Percentiles rank a stretch among this genome's conserved stretches.
phyloP scores from a whole-genome alignment of 345 rosid species.

The Fremontodendron californicum region DNA sequence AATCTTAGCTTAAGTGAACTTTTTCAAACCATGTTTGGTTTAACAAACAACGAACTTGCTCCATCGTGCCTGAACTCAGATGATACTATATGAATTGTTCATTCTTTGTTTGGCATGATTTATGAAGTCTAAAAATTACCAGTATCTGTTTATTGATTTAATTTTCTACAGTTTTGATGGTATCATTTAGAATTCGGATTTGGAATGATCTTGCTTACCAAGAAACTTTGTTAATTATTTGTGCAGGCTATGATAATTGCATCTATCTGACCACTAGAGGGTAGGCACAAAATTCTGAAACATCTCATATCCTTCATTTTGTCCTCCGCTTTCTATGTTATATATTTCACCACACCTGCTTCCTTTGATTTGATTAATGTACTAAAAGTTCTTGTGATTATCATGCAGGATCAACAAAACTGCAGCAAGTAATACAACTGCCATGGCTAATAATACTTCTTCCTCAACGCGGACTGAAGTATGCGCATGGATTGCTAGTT shows the following conservation, averaged over 20 bases:
- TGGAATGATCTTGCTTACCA: not conserved
- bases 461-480: constrained; percentile 15
- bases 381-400: not conserved
- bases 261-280: constrained; percentile 31
- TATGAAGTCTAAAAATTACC: not conserved
- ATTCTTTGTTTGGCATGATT: not conserved
- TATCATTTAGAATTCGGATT: not conserved
- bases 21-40: not conserved
- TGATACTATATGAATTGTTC: not conserved
- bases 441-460: constrained; percentile 31
- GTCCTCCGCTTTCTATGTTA: too few relatives aligned
- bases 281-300: constrained; percentile 30
- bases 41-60: not conserved
- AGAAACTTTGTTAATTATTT: constrained; percentile 11
- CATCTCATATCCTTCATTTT: not conserved
- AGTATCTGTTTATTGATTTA: not conserved
- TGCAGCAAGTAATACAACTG: constrained; percentile 43
- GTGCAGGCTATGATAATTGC: constrained; percentile 66
- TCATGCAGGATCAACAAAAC: constrained; percentile 52
- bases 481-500: not conserved
- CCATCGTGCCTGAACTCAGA: not conserved
- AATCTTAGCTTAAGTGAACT: not conserved
- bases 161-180: not conserved
- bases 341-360: not conserved
- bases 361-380: not conserved